Base-by-base conservation (phyloP, 75 land plant genomes). In the Isoetes taiwanensis region DNA sequence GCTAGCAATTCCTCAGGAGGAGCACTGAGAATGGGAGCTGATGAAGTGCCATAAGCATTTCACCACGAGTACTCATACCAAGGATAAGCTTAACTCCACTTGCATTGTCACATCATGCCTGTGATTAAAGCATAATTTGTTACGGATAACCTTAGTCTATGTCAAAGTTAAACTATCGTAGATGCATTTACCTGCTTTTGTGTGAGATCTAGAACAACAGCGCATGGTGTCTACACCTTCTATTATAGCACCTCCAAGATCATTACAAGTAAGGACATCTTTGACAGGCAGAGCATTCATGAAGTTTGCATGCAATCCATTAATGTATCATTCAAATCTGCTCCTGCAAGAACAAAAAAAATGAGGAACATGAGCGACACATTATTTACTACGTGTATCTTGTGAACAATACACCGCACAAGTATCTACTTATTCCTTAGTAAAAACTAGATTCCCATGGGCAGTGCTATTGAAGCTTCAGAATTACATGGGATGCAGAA, bases 131-230 rank as follows among this genome's bases (percentile, higher is more conserved):
- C n/a, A n/a, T n/a, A n/a, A n/a, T n/a, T n/a, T n/a, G n/a, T n/a
- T n/a, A n/a, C n/a, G n/a, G n/a, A n/a, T n/a, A n/a, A n/a, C n/a
- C n/a, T n/a, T n/a, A n/a, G n/a, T n/a, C n/a, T n/a, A n/a, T n/a
- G n/a, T n/a, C n/a, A n/a, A n/a, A n/a, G n/a, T n/a, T n/a, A n/a
- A n/a, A n/a, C n/a, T n/a, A n/a, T n/a, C n/a, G n/a, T n/a, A n/a
- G n/a, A n/a, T n/a, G n/a, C n/a, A n/a, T n/a, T 46, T n/a, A 46
- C 50, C n/a, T 46, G 50, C n/a, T 46, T 46, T 46, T 46, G 50
- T 8, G 50, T 4, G 4, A 46, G 50, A 19, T 46, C 50, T 46
- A 46, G 6, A 23, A 46, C 50, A 8, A 23, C 50, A 46, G 16
- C 50, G 25, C 50, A n/a, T 46, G 19, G 25, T 19, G 19, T 46